Conservation (phyloP, 257 asterid species). For the Thymus quinquecostatus region DNA sequence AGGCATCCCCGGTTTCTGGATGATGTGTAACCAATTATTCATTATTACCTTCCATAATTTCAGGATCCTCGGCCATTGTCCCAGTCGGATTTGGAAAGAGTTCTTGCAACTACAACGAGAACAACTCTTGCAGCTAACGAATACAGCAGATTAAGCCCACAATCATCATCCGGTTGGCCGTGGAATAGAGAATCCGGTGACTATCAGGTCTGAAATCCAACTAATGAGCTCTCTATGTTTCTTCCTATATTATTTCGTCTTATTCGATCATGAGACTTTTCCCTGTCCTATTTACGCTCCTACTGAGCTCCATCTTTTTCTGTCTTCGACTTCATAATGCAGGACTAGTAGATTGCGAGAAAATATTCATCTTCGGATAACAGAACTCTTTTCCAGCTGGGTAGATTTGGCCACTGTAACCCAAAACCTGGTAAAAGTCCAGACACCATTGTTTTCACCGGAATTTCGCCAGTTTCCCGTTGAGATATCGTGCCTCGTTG, state of each 20-base stretch:
- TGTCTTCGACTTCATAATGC: background rate
- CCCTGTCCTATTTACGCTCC: too few relatives aligned
- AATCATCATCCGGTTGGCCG: constrained; percentile 43
- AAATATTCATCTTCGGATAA: constrained; percentile 2
- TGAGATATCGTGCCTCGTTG: constrained; percentile 1
- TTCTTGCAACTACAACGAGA: constrained; percentile 52
- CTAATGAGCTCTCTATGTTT: constrained; percentile 57
- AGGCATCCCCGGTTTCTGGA: too few relatives aligned
- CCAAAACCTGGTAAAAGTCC: background rate
- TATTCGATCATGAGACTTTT: background rate
- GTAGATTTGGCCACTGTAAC: constrained; percentile 14
- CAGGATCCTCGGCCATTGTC: constrained; percentile 78
- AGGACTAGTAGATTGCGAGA: constrained; percentile 35
- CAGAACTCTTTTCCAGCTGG: constrained; percentile 11
- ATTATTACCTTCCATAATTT: background rate
- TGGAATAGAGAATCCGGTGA: constrained; percentile 46
- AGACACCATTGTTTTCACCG: background rate
- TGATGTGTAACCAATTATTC: background rate
- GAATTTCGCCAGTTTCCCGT: constrained; percentile 14
- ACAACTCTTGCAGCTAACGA: constrained; percentile 79
- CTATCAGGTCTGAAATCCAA: constrained; percentile 61
- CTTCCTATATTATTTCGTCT: constrained; percentile 19
- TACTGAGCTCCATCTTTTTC: background rate
- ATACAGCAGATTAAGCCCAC: constrained; percentile 53
- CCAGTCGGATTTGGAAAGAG: constrained; percentile 67